Base-by-base conservation (phyloP, 2,329 filamentous ascomycete species). In the Elsinoe batatas region DNA sequence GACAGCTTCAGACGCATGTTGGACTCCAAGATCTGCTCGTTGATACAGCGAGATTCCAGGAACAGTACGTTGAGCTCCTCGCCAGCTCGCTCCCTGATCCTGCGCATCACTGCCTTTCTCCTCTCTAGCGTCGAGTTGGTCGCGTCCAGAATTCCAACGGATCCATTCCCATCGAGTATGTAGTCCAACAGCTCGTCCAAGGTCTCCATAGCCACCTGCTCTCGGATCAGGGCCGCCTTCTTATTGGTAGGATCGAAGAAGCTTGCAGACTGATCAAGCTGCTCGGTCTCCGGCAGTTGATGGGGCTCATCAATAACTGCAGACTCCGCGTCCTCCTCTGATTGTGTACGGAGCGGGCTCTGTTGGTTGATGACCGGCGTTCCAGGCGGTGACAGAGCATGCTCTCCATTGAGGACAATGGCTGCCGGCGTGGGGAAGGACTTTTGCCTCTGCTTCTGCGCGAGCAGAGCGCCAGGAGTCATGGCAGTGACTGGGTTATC, bases 1-100 rank as follows among this genome's bases (percentile, higher is more conserved):
- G 88, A 94, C 5, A 97, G 82, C 75, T 97, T 97, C 59, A 97
- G 75, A 26, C 91, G 89, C 90, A 97, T 97, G 67, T 97, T 97
- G 15, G 91, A 88, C 70, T 97, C 91, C 36, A 97, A 77, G 22
- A 97, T 76, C 61, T 82, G 82, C 58, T 87, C 78, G 63, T 97
- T 91, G 58, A 89, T 79, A 70, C 93, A 98, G 53, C 94, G 86
- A 64, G 89, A 95, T 74, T 98, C 93, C 26, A 98, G 85, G 69
- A 97, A 98, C 10, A 98, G 76, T 15, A 98, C 89, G 32, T 91
- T 91, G 18, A 98, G 77, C 61, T 84, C 81, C 58, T 88, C 87
- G 1, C 91, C 90, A 62, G 94, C 91, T 53, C 88, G 81, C 53
- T 83, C 75, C 64, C 88, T 87, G 15, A 60, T 60, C 15, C 38